Conservation (phyloP, 1,139 yeast genomes). For the Suhomyces anneliseae region DNA sequence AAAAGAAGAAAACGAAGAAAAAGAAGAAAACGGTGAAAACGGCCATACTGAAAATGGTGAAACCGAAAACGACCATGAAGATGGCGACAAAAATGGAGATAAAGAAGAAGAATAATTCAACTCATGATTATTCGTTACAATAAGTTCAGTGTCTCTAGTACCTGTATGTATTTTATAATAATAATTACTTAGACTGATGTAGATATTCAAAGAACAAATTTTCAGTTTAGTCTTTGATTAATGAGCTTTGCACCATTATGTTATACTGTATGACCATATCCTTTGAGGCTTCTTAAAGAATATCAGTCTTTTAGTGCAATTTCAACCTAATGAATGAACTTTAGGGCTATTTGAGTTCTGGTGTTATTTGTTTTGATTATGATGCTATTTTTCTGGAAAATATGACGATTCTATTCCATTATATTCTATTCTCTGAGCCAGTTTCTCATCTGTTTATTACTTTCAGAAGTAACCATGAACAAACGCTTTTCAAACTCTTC, state of each 20-base stretch:
- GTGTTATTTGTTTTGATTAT: too few species aligned
- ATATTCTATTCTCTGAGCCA: slow-evolving; percentile 43
- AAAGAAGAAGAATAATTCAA: background rate
- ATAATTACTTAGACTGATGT: background rate
- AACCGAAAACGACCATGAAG: slow-evolving; percentile 26
- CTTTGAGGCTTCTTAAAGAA: too few species aligned
- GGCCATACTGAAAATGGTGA: slow-evolving; percentile 13
- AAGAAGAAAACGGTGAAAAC: slow-evolving; percentile 17
- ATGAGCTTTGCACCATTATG: too few species aligned
- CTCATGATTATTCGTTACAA: background rate
- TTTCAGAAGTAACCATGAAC: slow-evolving; percentile 58
- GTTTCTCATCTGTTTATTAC: slow-evolving; percentile 59
- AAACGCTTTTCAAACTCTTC: slow-evolving; percentile 74
- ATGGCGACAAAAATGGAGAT: background rate
- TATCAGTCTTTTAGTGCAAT: too few species aligned
- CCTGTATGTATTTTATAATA: background rate
- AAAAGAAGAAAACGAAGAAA: slow-evolving; percentile 18
- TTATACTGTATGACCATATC: too few species aligned
- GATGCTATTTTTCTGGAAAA: too few species aligned
- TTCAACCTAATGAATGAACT: too few species aligned
- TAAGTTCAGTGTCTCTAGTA: too few species aligned
- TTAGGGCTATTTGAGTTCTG: too few species aligned
- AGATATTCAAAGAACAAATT: too few species aligned
- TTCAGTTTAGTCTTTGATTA: too few species aligned
- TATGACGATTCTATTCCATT: too few species aligned